A percentile compares a stretch with the other conserved stretches of the same genome.
These are phyloP conservation scores for Wallacemonas sp. DNA, from an alignment of 208 protist species.

Conservation along the genomic window DNA sequence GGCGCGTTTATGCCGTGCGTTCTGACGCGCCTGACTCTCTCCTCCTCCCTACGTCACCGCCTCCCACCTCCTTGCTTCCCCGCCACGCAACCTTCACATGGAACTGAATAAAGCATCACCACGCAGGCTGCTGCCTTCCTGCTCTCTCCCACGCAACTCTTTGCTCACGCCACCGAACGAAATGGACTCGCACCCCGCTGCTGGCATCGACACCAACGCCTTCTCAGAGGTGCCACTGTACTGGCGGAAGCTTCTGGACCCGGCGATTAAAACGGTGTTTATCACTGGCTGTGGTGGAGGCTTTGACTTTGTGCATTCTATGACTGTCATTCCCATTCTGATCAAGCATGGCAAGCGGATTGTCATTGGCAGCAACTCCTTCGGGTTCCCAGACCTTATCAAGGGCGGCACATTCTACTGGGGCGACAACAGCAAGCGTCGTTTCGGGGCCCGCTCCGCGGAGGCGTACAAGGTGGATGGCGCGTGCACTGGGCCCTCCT, in stretches of 20 bases:
- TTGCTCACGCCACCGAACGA: too few species aligned
- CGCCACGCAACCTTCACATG: too few species aligned
- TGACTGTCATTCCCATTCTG: slow-evolving; percentile 20
- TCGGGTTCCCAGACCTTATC: slow-evolving; percentile 9
- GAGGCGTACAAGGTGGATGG: slow-evolving; percentile 1
- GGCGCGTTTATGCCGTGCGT: too few species aligned
- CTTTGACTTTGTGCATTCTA: slow-evolving; percentile 25
- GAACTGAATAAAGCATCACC: too few species aligned
- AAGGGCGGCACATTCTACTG: slow-evolving; percentile 7
- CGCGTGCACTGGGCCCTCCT: background rate
- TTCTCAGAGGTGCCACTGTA: slow-evolving; percentile 14
- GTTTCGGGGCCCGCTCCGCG: background rate
- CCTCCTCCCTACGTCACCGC: too few species aligned
- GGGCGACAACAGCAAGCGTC: background rate
- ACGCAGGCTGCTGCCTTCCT: too few species aligned
- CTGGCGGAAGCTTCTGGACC: slow-evolving; percentile 12
- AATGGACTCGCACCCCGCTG: background rate
- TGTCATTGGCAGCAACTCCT: slow-evolving; percentile 17
- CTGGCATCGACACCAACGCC: background rate
- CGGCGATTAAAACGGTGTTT: slow-evolving; percentile 11
- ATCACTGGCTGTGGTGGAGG: slow-evolving; percentile 26
- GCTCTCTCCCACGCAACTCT: too few species aligned
- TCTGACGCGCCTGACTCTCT: too few species aligned
- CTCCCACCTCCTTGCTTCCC: too few species aligned
- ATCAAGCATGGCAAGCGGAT: slow-evolving; percentile 17